Evolutionary conservation across 805 yeast genomes (phyloP).

Genomic region (Zygotorulaspora sp.): DNA sequence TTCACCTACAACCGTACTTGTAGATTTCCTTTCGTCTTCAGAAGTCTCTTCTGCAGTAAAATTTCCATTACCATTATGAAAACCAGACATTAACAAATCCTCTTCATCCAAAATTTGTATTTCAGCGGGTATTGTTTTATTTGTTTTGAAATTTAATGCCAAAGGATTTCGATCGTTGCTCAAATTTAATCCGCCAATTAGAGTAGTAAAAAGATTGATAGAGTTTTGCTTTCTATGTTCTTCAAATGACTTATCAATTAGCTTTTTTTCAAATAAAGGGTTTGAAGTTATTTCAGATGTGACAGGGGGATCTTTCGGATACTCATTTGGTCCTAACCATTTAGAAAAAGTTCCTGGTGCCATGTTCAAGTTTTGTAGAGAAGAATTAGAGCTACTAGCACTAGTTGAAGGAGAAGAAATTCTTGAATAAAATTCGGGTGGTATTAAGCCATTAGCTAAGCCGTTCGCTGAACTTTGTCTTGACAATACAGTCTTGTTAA

Average conservation of each 20-base stretch:
- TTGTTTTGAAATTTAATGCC: slow-evolving; percentile 23
- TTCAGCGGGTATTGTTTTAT: slow-evolving; percentile 13
- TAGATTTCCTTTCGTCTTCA: slow-evolving; percentile 14
- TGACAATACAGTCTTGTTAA: slow-evolving; percentile 11
- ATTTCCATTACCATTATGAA: slow-evolving; percentile 10
- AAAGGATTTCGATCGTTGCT: slow-evolving; percentile 18
- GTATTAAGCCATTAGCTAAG: slow-evolving; percentile 28
- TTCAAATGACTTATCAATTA: slow-evolving; percentile 32
- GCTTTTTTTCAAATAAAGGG: slow-evolving; percentile 24
- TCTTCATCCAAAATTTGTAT: slow-evolving; percentile 27
- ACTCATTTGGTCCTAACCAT: slow-evolving; percentile 13
- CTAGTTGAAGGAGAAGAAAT: slow-evolving; percentile 34
- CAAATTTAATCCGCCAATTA: slow-evolving; percentile 16
- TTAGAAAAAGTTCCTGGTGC: slow-evolving; percentile 26
- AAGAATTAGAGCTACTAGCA: slow-evolving; percentile 30
- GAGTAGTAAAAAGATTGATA: slow-evolving; percentile 16
- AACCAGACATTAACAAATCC: slow-evolving; percentile 32
- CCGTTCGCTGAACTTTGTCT: slow-evolving; percentile 21
- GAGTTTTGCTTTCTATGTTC: slow-evolving; percentile 22
- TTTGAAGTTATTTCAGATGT: slow-evolving; percentile 6
- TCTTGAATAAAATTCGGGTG: slow-evolving; percentile 36
- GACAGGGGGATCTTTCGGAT: slow-evolving; percentile 5
- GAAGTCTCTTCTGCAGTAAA: slow-evolving; percentile 14
- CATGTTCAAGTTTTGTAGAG: slow-evolving; percentile 22
- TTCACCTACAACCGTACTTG: slow-evolving; percentile 13